Percentiles rank a stretch among this genome's conserved stretches.
These are phyloP conservation scores for Colletotrichum aenigma DNA, from an alignment of 2,329 filamentous ascomycete species.

Conservation along the genomic window DNA sequence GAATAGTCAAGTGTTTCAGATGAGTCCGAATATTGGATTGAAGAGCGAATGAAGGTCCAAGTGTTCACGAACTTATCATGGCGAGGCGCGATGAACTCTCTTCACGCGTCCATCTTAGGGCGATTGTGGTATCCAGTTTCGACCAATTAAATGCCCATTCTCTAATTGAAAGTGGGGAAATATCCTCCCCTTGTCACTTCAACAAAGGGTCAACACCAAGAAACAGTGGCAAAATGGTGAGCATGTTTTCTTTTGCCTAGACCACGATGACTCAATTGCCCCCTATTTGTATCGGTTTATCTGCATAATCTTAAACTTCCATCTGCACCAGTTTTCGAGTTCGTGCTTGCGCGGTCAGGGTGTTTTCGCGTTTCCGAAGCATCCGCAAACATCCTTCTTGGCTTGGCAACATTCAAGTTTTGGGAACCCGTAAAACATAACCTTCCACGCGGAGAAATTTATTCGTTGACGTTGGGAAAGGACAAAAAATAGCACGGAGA, in stretches of 20 bases:
- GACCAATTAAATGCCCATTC: not conserved
- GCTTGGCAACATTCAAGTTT: not conserved
- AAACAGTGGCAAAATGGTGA: not conserved
- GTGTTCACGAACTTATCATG: not conserved
- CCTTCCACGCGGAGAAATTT: not conserved
- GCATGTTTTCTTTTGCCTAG: not conserved
- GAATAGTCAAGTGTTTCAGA: not conserved
- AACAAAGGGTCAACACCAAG: not conserved
- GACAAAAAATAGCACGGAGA: accelerated
- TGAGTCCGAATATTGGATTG: not conserved
- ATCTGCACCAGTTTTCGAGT: not conserved
- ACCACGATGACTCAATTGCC: not conserved
- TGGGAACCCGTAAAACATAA: not conserved
- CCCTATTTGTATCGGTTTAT: not conserved
- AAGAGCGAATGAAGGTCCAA: not conserved
- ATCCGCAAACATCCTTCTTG: not conserved
- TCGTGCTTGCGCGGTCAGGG: not conserved
- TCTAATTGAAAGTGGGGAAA: not conserved
- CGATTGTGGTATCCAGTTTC: accelerated
- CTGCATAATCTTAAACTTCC: not conserved
- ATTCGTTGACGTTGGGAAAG: not conserved
- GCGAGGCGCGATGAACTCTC: not conserved
- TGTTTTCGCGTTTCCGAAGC: not conserved
- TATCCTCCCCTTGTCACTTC: not conserved
- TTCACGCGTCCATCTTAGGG: not conserved